A percentile compares a stretch with the other conserved stretches of the same genome.
Conservation (phyloP, 140 eudicot genomes). For the Anethum foeniculum region DNA sequence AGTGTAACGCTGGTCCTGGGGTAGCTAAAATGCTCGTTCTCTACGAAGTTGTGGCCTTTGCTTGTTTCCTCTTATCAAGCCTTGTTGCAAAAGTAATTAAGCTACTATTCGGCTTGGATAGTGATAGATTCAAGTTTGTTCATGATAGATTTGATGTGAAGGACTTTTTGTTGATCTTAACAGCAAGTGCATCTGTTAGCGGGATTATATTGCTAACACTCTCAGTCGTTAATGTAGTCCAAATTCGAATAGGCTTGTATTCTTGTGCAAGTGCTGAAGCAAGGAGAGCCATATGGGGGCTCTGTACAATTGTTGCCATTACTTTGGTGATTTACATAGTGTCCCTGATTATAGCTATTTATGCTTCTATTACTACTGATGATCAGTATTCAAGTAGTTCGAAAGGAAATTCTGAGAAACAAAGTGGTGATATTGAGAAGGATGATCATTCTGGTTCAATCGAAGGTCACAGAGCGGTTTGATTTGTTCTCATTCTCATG, state of each 20-base stretch:
- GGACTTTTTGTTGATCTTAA: neutral
- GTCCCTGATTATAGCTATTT: neutral
- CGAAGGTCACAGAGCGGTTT: neutral
- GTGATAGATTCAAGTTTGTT: neutral
- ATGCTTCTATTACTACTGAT: neutral
- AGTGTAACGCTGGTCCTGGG: constrained; percentile 1
- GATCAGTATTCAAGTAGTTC: neutral
- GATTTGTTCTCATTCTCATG: neutral
- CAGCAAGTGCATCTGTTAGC: neutral
- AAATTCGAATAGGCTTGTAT: neutral
- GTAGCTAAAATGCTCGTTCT: neutral
- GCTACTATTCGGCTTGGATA: neutral
- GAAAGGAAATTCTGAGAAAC: neutral
- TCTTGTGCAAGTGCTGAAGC: constrained; percentile 1
- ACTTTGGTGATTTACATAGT: neutral
- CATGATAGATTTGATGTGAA: neutral
- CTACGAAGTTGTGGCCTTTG: neutral
- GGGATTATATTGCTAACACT: neutral
- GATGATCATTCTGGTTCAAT: neutral
- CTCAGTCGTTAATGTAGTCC: neutral
- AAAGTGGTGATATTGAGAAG: neutral
- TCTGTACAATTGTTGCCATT: neutral
- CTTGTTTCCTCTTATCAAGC: constrained; percentile 1
- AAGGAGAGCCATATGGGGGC: neutral
- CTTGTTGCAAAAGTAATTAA: neutral